phyloP scores from a whole-genome alignment of 1,139 yeast genomes.

The Hyphopichia burtonii region DNA sequence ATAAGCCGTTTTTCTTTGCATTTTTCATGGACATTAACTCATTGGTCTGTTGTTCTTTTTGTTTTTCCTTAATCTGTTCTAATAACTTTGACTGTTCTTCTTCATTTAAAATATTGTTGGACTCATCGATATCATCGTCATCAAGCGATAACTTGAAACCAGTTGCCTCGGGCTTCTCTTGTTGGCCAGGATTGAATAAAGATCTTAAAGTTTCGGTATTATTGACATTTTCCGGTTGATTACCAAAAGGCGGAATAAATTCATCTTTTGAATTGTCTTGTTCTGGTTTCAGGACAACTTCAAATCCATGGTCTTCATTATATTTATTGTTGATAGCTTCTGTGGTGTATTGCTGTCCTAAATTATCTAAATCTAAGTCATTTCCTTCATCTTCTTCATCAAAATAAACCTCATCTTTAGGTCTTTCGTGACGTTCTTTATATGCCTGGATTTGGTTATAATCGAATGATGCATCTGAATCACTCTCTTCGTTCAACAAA shows the following conservation, averaged over 20 bases:
- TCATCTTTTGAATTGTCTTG: slow-evolving; percentile 38
- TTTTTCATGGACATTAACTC: slow-evolving; percentile 2
- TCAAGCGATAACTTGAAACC: slow-evolving; percentile 33
- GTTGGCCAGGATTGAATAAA: slow-evolving; percentile 55
- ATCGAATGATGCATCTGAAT: slow-evolving; percentile 17
- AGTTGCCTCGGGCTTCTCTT: slow-evolving; percentile 15
- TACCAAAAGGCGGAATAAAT: slow-evolving; percentile 53
- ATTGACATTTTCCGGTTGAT: slow-evolving; percentile 26
- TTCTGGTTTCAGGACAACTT: slow-evolving; percentile 12
- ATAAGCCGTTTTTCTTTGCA: slow-evolving; percentile 49
- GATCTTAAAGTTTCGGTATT: slow-evolving; percentile 62
- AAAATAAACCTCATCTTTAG: slow-evolving; percentile 34
- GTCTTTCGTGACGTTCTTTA: slow-evolving; percentile 18
- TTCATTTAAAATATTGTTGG: slow-evolving; percentile 14
- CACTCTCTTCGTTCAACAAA: slow-evolving; percentile 14
- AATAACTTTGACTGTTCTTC: slow-evolving; percentile 26
- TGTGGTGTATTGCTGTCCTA: slow-evolving; percentile 25
- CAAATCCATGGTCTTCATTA: slow-evolving; percentile 24
- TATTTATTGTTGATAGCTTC: slow-evolving; percentile 27
- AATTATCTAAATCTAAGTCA: slow-evolving; percentile 28
- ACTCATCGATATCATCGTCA: slow-evolving; percentile 36
- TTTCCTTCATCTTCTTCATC: slow-evolving; percentile 46
- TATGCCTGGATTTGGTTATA: slow-evolving; percentile 20
- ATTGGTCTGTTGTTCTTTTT: slow-evolving; percentile 17
- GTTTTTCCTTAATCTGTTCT: slow-evolving; percentile 31